A percentile compares a stretch with the other conserved stretches of the same genome.
Evolutionary conservation across 2,329 filamentous ascomycete species (phyloP).

Genomic region (Onygenales sp.): DNA sequence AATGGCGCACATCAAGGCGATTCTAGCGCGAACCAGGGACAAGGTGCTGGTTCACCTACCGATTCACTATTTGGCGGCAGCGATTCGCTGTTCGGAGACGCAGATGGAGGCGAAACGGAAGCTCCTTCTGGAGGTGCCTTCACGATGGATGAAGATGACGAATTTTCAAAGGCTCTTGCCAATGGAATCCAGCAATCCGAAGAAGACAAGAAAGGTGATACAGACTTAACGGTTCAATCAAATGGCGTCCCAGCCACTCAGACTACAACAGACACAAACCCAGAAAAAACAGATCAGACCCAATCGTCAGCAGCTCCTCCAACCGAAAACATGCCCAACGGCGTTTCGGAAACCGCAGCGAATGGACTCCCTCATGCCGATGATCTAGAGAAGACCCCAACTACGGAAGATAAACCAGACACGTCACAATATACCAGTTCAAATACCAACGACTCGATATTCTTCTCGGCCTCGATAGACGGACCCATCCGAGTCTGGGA

Average conservation of each 20-base stretch:
- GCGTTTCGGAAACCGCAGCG: conserved; percentile 19
- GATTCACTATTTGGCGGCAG: conserved; percentile 72
- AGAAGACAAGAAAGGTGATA: conserved; percentile 30
- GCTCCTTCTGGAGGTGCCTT: conserved; percentile 51
- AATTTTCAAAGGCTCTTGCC: conserved; percentile 67
- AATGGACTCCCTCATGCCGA: conserved; percentile 37
- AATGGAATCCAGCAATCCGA: conserved; percentile 47
- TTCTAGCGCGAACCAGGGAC: conserved; percentile 33
- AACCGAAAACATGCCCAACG: conserved; percentile 13
- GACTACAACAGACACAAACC: conserved; percentile 3
- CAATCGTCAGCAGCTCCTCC: not conserved
- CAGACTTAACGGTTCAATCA: conserved; percentile 14
- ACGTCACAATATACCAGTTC: conserved; percentile 23
- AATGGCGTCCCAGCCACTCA: conserved; percentile 4
- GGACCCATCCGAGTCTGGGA: conserved; percentile 42
- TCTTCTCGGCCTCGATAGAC: conserved; percentile 62
- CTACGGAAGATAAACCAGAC: conserved; percentile 17
- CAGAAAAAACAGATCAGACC: conserved; percentile 12
- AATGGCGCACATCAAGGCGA: conserved; percentile 9
- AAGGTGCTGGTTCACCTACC: conserved; percentile 55
- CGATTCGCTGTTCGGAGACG: conserved; percentile 84
- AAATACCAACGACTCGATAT: conserved; percentile 61
- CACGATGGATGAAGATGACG: conserved; percentile 74
- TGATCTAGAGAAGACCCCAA: conserved; percentile 22
- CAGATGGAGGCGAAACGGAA: conserved; percentile 45